Base-by-base conservation (phyloP, 108 stramenopile species). In the Stephanodiscus triporus region DNA sequence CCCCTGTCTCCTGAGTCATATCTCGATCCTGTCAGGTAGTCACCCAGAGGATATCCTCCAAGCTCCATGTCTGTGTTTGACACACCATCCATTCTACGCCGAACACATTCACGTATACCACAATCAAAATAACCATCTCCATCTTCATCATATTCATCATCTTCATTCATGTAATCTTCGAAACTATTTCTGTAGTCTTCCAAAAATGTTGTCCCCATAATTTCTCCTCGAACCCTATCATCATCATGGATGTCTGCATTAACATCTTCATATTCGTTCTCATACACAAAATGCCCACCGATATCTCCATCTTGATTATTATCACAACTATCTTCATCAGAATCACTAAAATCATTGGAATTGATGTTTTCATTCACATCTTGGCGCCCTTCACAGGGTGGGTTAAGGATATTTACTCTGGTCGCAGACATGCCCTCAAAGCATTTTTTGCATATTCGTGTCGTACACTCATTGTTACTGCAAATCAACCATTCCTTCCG, bases 121-220 rank as follows among this genome's bases (percentile, higher is more conserved):
- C 22, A 36, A 61, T 36, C 32, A 6, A 61, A 20, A 24, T 61
- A 9, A 27, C n/a, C 26, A 7, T 30, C 29, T 61, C 40, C 60
- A 20, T 61, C 60, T 14, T 38, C 60, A 34, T 61, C 32, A 61
- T 36, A 36, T 20, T 61, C 19, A 9, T 61, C 60, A 61, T 27
- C 32, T 36, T 22, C 40, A 27, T 61, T 38, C 22, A 61, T 7
- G 13, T 38, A 61, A 27, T 61, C 60, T 36, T 61, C 40, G 7
- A 11, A 9, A 5, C 40, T 40, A 9, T 40, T 40, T 9, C 40
- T 9, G 40, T 40, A 40, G 9, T 40, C 40, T 9, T 40, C 40
- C 40, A 40, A 9, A 9, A 9, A 9, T 9, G 40, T 40, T 9
- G 8, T 40, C 9, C 40, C 40, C 40, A 40, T 9, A 40, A 40